Evolutionary conservation across 805 yeast genomes (phyloP), one percentile per base, ranked within the genome.

Genomic region (Saturnispora zaruensis): DNA sequence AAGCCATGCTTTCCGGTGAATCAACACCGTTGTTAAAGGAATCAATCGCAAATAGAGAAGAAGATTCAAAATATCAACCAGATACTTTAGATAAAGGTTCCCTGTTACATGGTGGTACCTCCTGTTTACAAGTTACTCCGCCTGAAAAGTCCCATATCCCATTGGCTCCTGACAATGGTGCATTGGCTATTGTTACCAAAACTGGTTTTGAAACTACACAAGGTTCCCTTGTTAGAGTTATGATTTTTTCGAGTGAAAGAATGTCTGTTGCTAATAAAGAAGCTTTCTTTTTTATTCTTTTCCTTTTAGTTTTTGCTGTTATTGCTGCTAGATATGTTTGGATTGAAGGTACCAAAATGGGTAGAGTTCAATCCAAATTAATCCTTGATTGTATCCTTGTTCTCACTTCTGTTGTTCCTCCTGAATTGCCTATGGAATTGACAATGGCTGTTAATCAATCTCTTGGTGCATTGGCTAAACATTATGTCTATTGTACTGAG

Each of bases 131-230:
- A 72, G 95, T 90, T 30, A 82, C 95, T 38, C 66, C 80, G 44
- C 85, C 93, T 13, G 78, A 76, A 55, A 67, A 71, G 21, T 51
- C 57, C 2, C 55, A 66, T 45, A 64, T 83, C 43, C 79, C 83
- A 13, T 59, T 76, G 32, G 82, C 96, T 49, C 98, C 99, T 41
- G 97, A 93, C 66, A 69, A 75, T 36, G 99, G 99, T 66, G 96
- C 96, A 28, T 66, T 90, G 45, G 98, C 98, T 6, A 68, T 85
- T 50, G 97, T 90, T 46, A 73, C 86, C 40, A 89, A 87, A 66
- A 91, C 97, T 43, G 99, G 99, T n/a, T 93, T 93, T 63, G 99
- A 93, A 70, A 93, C 99, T 38, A 83, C 96, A 38, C 99, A 93
- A 72, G 99, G 99, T 61, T 86, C 96, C 49, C 78, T 93, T 52